Evolutionary conservation across 164 flowering plant species (phyloP).

Genomic region (Buxus sempervirens): DNA sequence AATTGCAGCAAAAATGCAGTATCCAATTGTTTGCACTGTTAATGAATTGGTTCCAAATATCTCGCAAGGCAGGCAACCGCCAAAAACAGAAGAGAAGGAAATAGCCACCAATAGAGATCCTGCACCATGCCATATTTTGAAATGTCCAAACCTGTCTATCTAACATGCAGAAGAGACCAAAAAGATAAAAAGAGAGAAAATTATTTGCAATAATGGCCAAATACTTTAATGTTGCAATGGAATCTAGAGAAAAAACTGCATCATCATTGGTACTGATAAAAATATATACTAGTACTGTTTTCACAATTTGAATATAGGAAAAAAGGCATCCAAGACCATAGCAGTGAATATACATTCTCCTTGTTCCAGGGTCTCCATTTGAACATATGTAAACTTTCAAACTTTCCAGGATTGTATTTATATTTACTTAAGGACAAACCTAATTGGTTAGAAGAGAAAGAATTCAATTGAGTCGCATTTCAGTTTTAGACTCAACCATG

Average conservation of each 20-base stretch:
- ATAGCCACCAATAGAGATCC: constrained; percentile 84
- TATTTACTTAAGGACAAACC: too few species aligned
- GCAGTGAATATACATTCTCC: neutral
- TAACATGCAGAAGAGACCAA: constrained; percentile 19
- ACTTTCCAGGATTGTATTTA: too few species aligned
- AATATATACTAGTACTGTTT: too few species aligned
- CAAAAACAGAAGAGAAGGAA: constrained; percentile 94
- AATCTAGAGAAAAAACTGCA: too few species aligned
- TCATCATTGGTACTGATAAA: too few species aligned
- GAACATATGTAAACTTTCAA: too few species aligned
- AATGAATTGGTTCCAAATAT: constrained; percentile 50
- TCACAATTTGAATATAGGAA: neutral
- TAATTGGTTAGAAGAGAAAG: too few species aligned
- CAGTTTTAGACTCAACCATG: neutral
- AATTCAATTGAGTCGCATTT: too few species aligned
- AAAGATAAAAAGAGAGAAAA: constrained; percentile 6
- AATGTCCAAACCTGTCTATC: constrained; percentile 97
- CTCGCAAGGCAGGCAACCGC: constrained; percentile 82
- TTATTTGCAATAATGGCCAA: neutral
- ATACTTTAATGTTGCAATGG: neutral
- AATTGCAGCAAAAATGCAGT: constrained; percentile 81
- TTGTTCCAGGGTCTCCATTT: too few species aligned
- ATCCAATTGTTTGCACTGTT: constrained; percentile 61
- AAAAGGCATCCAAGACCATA: neutral
- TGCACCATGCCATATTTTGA: constrained; percentile 91